Evolutionary conservation across 1,284 basidiomycete genomes (phyloP), one percentile per base, ranked within the genome.

Genomic region (Sporisorium scitamineum): DNA sequence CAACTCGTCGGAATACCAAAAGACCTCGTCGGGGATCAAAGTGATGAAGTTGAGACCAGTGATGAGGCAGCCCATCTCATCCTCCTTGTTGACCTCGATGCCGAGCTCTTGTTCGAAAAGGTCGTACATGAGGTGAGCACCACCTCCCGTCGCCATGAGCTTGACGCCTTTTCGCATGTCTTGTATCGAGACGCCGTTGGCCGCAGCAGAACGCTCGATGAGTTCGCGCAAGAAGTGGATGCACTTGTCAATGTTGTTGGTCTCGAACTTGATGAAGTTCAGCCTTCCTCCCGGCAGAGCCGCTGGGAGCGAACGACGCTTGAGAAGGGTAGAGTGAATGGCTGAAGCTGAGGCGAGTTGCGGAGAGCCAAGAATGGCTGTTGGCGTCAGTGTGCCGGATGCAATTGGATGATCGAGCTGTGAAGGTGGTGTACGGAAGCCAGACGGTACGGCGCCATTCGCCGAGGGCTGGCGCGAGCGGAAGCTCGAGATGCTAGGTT

Each of bases 1-100:
- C 77, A 98, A 90, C 87, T 97, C 93, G 87, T 99, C 97, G 50
- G 95, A 97, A 88, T 97, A 99, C 89, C 92, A 98, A 87, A 98
- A 99, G 34, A 95, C 95, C 86, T 99, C 97, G 87, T 97, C 92
- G 32, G 96, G 96, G 68, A 99, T 97, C 84, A 94, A 91, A 31
- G 93, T 92, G 86, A 98, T 93, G 87, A 99, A 99, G 86, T 95
- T 94, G 82, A 99, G 89, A 18, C 97, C 97, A 76, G 95, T 93
- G 76, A 99, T 99, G 81, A 99, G 87, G 84, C 96, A 98, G 87
- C 94, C 94, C 97, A 99, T 99, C 88, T 99, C 97, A 86, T 99
- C 97, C 86, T 98, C 96, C 62, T 92, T 88, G 68, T 89, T 88
- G 45, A 99, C 87, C 85, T 95, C 93, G 60, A 98, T 93, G 27